Percentiles rank a stretch among this genome's conserved stretches.
These are phyloP conservation scores for Phytophthora pistaciae DNA, from an alignment of 352 stramenopile genomes.

Conservation along the genomic window DNA sequence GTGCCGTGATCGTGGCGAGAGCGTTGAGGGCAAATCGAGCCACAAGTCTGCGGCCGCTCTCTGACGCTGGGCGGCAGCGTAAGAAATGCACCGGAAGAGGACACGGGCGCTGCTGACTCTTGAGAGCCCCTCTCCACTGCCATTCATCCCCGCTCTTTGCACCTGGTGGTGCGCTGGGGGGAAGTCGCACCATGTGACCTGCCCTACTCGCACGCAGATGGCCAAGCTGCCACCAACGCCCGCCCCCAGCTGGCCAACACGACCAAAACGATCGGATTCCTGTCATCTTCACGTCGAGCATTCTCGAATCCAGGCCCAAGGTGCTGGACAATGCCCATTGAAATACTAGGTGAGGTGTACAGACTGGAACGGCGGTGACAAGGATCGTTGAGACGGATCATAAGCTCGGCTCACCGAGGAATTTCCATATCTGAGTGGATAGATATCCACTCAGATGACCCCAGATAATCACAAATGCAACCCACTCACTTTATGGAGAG, in stretches of 20 bases:
- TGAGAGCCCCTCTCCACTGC: slow-evolving; percentile 20
- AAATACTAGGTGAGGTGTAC: too few relatives aligned
- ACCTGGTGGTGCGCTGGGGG: slow-evolving; percentile 24
- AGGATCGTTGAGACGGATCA: slow-evolving; percentile 12
- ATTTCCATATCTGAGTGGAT: too few relatives aligned
- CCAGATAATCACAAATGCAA: too few relatives aligned
- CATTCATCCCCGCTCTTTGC: slow-evolving; percentile 36
- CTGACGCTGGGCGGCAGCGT: slow-evolving; percentile 16
- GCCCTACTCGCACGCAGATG: slow-evolving; percentile 40
- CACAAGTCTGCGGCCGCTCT: slow-evolving; percentile 27
- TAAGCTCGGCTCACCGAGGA: neutral
- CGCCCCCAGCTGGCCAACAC: slow-evolving; percentile 5
- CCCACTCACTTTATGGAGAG: too few relatives aligned
- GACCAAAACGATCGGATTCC: neutral
- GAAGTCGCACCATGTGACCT: slow-evolving; percentile 20
- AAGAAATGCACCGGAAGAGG: slow-evolving; percentile 41
- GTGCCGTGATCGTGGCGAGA: slow-evolving; percentile 10
- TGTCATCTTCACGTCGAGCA: slow-evolving; percentile 12
- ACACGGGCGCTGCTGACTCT: slow-evolving; percentile 28
- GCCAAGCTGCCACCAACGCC: slow-evolving; percentile 24
- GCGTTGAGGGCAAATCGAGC: slow-evolving; percentile 23
- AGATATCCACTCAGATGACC: too few relatives aligned
- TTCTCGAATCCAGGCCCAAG: neutral
- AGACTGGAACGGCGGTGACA: neutral
- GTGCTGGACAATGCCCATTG: slow-evolving; percentile 11